These are phyloP conservation scores for Lentinula lateritia DNA, from an alignment of 768 basidiomycete genomes.

Conservation along the genomic window DNA sequence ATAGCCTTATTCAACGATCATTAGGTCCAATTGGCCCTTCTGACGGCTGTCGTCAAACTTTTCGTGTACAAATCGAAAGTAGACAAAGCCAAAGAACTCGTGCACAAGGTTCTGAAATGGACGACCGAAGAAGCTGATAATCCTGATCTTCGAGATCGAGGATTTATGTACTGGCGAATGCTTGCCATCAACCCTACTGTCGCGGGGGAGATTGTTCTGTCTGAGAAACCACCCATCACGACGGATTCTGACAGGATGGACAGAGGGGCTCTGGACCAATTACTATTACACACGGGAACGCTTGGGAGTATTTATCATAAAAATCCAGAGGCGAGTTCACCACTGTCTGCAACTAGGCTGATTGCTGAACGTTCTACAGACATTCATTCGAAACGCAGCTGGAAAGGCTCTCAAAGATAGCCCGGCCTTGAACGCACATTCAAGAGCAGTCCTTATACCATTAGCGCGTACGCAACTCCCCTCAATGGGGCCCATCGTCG, in stretches of 20 bases:
- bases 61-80: conserved; percentile 87
- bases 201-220: conserved; percentile 85
- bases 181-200: conserved; percentile 87
- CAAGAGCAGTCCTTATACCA: conserved; percentile 65
- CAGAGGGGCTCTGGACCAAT: conserved; percentile 89
- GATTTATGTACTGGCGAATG: conserved; percentile 99
- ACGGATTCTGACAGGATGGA: conserved; percentile 98
- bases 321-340: conserved; percentile 73
- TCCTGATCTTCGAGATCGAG: conserved; percentile 93
- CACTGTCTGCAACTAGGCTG: background rate
- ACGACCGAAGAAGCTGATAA: conserved; percentile 98
- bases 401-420: conserved; percentile 82
- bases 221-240: conserved; percentile 95
- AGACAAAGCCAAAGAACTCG: conserved; percentile 80
- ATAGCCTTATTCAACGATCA: background rate
- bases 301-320: conserved; percentile 97
- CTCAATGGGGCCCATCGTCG: conserved; percentile 31
- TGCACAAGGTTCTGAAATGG: conserved; percentile 95
- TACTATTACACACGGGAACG: conserved; percentile 90
- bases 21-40: conserved; percentile 90
- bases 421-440: conserved; percentile 82
- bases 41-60: conserved; percentile 93
- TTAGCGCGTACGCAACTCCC: conserved; percentile 49
- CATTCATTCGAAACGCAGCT: conserved; percentile 87
- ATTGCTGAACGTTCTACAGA: conserved; percentile 36